Evolutionary conservation across 495 filamentous ascomycete genomes (phyloP), one percentile per base, ranked within the genome.

Genomic region (Cenococcum geophilum): DNA sequence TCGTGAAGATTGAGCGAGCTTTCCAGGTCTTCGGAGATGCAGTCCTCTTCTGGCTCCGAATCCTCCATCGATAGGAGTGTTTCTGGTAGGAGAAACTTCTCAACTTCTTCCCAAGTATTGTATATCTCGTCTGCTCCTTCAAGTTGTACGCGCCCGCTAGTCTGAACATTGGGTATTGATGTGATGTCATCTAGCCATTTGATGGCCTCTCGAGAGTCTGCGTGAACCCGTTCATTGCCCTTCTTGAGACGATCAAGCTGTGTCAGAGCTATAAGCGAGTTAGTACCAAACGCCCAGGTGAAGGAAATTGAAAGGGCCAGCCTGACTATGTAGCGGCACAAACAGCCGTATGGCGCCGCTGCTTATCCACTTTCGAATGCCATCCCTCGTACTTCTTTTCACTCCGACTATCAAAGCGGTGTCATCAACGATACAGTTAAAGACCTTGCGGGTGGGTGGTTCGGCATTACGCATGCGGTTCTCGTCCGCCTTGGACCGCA

Each of bases 401-500:
- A 88, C 85, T 54, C 85, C 85, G 60, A 83, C 84, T 25, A 85
- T 81, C 65, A 89, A 70, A 35, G 84, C 86, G 55, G 83, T 86
- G 68, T 88, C 86, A 72, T 89, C 86, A 71, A 87, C 81, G 68
- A 87, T 83, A 76, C 86, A 89, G 75, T 86, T 84, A 73, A 86
- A 85, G 71, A 84, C 75, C 75, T 85, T 87, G 69, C 82, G 77
- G 48, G 75, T 74, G 27, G 82, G 68, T 25, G 32, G 58, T 20
- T 55, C 60, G 36, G 59, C 66, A 22, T 20, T 53, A 54, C 61
- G 62, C 57, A 58, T 53, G 64, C 56, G 62, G 18, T 25, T 36
- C 4, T 63, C 66, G 43, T 56, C 58, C 35, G 60, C 65, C 62
- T 59, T 58, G 54, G 62, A 49, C 56, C 66, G 66, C 35, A 52